Conservation (phyloP, 2,329 filamentous ascomycete genomes). For the Dactylellina parvicollis region DNA sequence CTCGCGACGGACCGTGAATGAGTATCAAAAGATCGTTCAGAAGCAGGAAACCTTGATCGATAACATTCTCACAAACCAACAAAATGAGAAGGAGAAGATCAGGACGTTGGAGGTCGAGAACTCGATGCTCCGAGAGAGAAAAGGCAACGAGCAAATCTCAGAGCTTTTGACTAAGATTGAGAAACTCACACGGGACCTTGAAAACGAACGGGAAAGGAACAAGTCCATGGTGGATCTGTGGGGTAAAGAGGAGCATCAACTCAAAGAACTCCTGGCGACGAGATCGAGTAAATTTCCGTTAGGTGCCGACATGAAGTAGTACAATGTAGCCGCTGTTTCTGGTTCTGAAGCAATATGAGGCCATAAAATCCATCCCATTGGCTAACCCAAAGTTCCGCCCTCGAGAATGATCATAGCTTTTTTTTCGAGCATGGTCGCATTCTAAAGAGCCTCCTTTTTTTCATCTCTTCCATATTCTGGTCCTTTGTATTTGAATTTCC, state of each 20-base stretch:
- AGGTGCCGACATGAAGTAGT: slow-evolving; percentile 48
- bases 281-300: slow-evolving; percentile 47
- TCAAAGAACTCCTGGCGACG: slow-evolving; percentile 45
- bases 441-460: not conserved
- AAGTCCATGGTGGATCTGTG: slow-evolving; percentile 44
- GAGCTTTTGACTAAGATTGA: slow-evolving; percentile 48
- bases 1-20: slow-evolving; percentile 43
- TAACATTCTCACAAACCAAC: slow-evolving; percentile 48
- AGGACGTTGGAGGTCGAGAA: slow-evolving; percentile 37
- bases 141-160: slow-evolving; percentile 45
- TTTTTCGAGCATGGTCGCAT: not conserved
- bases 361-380: not conserved
- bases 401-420: too few relatives aligned
- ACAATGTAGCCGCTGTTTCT: not conserved
- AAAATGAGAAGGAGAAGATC: slow-evolving; percentile 51
- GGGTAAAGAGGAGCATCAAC: slow-evolving; percentile 42
- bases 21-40: slow-evolving; percentile 51
- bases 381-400: not conserved
- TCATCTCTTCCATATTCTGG: not conserved
- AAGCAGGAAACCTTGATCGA: slow-evolving; percentile 52
- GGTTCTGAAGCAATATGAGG: too few relatives aligned
- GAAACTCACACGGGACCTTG: slow-evolving; percentile 46
- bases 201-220: slow-evolving; percentile 46
- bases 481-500: not conserved
- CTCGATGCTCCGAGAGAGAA: slow-evolving; percentile 30